Evolutionary conservation across 2,329 filamentous ascomycete species (phyloP).

Genomic region (Penicillium thymicola): DNA sequence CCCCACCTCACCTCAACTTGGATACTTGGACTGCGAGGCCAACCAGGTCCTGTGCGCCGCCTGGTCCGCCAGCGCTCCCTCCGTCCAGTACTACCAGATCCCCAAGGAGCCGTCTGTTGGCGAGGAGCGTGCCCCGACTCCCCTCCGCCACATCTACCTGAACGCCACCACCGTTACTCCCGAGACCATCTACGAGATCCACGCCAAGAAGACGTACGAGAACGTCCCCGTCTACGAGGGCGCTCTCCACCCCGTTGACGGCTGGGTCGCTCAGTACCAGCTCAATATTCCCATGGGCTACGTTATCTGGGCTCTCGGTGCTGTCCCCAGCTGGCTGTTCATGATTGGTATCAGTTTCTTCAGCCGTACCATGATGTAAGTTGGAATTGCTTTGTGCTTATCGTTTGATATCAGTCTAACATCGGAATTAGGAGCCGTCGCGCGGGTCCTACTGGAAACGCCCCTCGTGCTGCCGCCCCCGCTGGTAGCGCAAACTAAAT

Average conservation of each 20-base stretch:
- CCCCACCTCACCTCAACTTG: conserved; percentile 56
- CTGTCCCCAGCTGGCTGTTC: conserved; percentile 61
- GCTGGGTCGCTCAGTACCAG: conserved; percentile 52
- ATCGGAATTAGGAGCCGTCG: conserved; percentile 26
- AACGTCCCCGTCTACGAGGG: conserved; percentile 54
- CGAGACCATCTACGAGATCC: conserved; percentile 55
- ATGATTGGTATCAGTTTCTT: conserved; percentile 63
- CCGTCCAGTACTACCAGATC: conserved; percentile 56
- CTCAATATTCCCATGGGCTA: conserved; percentile 56
- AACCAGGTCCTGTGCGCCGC: conserved; percentile 58
- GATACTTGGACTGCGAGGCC: conserved; percentile 57
- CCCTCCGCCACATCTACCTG: conserved; percentile 53
- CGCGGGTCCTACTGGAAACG: conserved; percentile 16
- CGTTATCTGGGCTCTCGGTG: conserved; percentile 53
- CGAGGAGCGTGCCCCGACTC: conserved; percentile 52
- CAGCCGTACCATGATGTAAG: conserved; percentile 61
- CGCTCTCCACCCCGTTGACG: conserved; percentile 60
- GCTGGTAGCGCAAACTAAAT: conserved; percentile 25
- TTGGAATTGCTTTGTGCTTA: conserved; percentile 30
- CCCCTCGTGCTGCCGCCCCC: conserved; percentile 15
- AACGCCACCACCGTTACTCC: conserved; percentile 58
- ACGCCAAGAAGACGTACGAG: conserved; percentile 56
- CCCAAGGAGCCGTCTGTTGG: conserved; percentile 50
- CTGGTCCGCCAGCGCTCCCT: conserved; percentile 57
- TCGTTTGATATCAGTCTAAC: conserved; percentile 5